Evolutionary conservation across 495 filamentous ascomycete genomes (phyloP).

Genomic region (Physcia stellaris): DNA sequence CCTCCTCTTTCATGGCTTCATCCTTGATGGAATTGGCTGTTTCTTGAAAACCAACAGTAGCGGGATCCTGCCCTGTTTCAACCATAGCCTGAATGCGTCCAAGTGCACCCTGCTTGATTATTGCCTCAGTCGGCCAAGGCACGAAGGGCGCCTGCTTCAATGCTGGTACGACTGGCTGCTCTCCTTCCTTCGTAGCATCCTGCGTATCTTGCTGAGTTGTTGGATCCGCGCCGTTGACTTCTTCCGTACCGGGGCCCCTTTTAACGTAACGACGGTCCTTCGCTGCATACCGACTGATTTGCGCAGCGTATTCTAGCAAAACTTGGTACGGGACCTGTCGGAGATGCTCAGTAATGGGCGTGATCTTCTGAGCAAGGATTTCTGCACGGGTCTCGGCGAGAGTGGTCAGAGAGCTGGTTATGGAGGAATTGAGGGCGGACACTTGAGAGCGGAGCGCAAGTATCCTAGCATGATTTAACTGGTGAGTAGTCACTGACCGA

Average conservation of each 20-base stretch:
- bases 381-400: conserved; percentile 56
- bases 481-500: conserved; percentile 47
- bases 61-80: conserved; percentile 43
- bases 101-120: conserved; percentile 49
- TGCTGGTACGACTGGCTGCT: too few species aligned
- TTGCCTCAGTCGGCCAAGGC: conserved; percentile 56
- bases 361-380: conserved; percentile 43
- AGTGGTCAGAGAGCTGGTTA: conserved; percentile 41
- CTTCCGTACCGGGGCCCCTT: too few species aligned
- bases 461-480: conserved; percentile 51
- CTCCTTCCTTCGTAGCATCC: conserved; percentile 8
- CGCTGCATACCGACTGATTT: conserved; percentile 57
- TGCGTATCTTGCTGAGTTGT: conserved; percentile 10
- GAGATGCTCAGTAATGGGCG: conserved; percentile 27
- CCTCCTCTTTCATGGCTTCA: conserved; percentile 25
- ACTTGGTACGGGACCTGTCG: conserved; percentile 45
- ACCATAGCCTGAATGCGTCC: conserved; percentile 40
- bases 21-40: conserved; percentile 25
- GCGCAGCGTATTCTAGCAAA: conserved; percentile 57
- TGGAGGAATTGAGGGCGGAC: conserved; percentile 43
- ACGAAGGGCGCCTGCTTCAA: conserved; percentile 34
- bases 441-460: conserved; percentile 45
- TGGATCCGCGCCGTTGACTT: too few species aligned
- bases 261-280: too few species aligned
- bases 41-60: conserved; percentile 29